These are phyloP conservation scores for Pseudogymnoascus sp. DNA, from an alignment of 2,329 filamentous ascomycete species.

Conservation along the genomic window DNA sequence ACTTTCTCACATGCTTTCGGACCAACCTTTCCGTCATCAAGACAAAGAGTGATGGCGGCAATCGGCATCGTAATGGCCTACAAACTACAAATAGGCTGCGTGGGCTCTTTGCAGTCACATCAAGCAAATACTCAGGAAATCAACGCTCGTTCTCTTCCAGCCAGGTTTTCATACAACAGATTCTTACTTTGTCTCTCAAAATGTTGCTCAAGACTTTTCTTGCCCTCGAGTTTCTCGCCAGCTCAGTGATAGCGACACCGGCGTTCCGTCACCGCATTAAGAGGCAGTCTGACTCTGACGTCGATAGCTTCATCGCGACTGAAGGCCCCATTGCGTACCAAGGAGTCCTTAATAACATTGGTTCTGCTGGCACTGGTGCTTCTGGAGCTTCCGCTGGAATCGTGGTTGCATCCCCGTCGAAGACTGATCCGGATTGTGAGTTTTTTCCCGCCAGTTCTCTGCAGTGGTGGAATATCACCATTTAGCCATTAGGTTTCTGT, in stretches of 20 bases:
- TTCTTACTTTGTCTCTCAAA: neutral
- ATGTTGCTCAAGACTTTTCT: neutral
- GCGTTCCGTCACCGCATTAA: neutral
- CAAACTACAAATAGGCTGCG: neutral
- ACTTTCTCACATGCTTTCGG: neutral
- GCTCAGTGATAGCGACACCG: neutral
- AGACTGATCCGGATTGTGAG: conserved; percentile 48
- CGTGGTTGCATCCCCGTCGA: conserved; percentile 53
- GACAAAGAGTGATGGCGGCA: neutral
- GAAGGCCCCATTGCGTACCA: neutral
- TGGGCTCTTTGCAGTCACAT: neutral
- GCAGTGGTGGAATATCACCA: neutral
- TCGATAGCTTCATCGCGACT: neutral
- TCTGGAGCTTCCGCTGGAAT: conserved; percentile 33
- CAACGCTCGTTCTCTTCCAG: neutral
- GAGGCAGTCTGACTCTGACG: neutral
- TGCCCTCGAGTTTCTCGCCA: conserved; percentile 3
- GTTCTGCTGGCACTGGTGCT: neutral
- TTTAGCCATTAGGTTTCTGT: neutral
- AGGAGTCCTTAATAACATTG: conserved; percentile 1
- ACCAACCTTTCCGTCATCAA: neutral
- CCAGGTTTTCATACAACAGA: neutral
- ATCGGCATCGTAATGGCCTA: neutral
- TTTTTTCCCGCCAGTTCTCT: neutral
- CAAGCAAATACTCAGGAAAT: neutral